Evolutionary conservation across 768 basidiomycete genomes (phyloP), one percentile per base, ranked within the genome.

Genomic region (Lanmaoa rubissima): DNA sequence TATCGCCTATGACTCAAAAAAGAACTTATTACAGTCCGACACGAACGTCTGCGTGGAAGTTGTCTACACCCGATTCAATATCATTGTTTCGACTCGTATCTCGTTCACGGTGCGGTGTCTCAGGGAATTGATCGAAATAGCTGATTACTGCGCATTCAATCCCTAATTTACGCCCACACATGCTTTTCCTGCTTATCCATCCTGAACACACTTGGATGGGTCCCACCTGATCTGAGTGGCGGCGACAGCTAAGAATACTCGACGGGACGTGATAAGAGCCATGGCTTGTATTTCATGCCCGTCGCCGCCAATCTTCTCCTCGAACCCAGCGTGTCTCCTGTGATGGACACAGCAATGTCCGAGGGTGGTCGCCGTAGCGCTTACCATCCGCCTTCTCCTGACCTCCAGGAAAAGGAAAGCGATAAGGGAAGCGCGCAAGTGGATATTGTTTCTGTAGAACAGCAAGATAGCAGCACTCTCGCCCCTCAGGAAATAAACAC

Each of bases 381-480:
- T n/a, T 34, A 17, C 26, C 38, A 52, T 34, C 26, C 12, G 6
- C 31, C 53, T 10, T 26, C 24, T 26, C 42, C 41, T 47, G 11
- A 21, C 53, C 28, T 36, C 38, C 51, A 34, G 39, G 34, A 43
- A 21, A 59, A 63, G 14, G 57, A 53, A 28, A 16, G 50, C 13
- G n/a, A 17, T 5, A 63, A 52, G 31, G n/a, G 26, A 4, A 31
- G 28, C 38, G 8, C 28, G 16, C 19, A 11, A 12, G 46, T 21
- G 17, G 57, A 61, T 32, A 34, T 54, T 16, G n/a, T 36, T 32
- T 61, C 57, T 16, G 26, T 52, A 17, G 51, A 53, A 51, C 38
- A 51, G 19, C 62, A 53, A 21, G 62, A 53, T 9, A 49, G 24
- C 16, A 16, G 35, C 14, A 11, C 16, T 17, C 35, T 12, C 35